phyloP scores from a whole-genome alignment of 495 filamentous ascomycete species.

The Talaromyces ruber region DNA sequence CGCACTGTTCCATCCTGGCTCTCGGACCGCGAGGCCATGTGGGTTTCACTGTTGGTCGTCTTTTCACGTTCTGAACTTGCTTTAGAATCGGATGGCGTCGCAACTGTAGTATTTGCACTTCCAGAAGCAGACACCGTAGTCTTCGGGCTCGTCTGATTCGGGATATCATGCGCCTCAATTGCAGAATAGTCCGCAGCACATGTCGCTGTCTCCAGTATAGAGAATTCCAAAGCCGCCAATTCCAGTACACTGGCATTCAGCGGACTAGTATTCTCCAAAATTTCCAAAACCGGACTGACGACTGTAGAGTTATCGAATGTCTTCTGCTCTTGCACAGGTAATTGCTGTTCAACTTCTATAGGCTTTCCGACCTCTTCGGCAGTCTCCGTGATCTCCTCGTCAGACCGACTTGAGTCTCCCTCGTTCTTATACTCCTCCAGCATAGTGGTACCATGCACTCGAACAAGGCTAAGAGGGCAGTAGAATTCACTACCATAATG shows the following conservation, averaged over 20 bases:
- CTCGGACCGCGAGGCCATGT: constrained; percentile 13
- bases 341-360: constrained; percentile 19
- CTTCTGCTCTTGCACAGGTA: not conserved
- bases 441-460: constrained; percentile 95
- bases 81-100: not conserved
- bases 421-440: constrained; percentile 80
- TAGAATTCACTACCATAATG: constrained; percentile 97
- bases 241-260: not conserved
- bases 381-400: constrained; percentile 41
- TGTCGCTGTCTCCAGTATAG: not conserved
- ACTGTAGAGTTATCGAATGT: not conserved
- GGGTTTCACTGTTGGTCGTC: constrained; percentile 8
- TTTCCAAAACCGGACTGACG: not conserved
- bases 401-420: constrained; percentile 54
- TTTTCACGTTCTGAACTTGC: not conserved
- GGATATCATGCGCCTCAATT: not conserved
- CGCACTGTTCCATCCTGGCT: constrained; percentile 12
- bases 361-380: constrained; percentile 30
- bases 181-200: not conserved
- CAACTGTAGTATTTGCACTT: not conserved
- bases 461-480: constrained; percentile 82
- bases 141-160: not conserved
- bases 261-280: not conserved
- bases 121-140: not conserved
- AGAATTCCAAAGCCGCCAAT: not conserved